Evolutionary conservation across 2,329 filamentous ascomycete species (phyloP).

Genomic region (Fusarium zealandicum): DNA sequence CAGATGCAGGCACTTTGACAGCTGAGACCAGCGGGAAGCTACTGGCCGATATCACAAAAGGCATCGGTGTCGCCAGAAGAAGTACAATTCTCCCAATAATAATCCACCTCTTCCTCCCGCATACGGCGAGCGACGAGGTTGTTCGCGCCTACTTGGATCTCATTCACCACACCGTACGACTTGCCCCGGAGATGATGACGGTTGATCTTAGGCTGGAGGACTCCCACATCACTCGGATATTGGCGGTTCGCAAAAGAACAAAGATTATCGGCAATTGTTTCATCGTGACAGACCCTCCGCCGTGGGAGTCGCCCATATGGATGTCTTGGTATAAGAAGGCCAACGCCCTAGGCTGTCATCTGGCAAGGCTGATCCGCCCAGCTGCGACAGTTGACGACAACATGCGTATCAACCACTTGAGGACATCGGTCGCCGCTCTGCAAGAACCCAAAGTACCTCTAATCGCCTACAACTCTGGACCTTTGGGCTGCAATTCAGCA

Average conservation of each 20-base stretch:
- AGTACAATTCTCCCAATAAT: slow-evolving; percentile 68
- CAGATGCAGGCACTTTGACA: slow-evolving; percentile 25
- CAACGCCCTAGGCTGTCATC: slow-evolving; percentile 63
- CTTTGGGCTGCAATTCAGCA: slow-evolving; percentile 67
- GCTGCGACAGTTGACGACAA: slow-evolving; percentile 67
- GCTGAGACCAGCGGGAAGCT: slow-evolving; percentile 41
- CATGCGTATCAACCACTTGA: slow-evolving; percentile 64
- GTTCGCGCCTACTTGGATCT: slow-evolving; percentile 60
- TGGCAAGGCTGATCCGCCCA: slow-evolving; percentile 67
- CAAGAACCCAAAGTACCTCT: slow-evolving; percentile 57
- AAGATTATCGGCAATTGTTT: slow-evolving; percentile 68
- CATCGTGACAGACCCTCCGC: slow-evolving; percentile 48
- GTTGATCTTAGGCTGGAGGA: slow-evolving; percentile 67
- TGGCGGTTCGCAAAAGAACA: slow-evolving; percentile 60
- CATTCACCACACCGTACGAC: slow-evolving; percentile 64
- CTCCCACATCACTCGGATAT: slow-evolving; percentile 56
- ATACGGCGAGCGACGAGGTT: slow-evolving; percentile 32
- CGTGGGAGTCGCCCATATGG: slow-evolving; percentile 66
- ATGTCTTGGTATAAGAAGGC: slow-evolving; percentile 65
- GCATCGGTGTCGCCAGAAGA: slow-evolving; percentile 66
- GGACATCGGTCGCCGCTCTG: slow-evolving; percentile 55
- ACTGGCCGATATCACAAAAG: slow-evolving; percentile 62
- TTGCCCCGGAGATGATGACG: slow-evolving; percentile 69
- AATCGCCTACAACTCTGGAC: slow-evolving; percentile 70
- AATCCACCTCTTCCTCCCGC: slow-evolving; percentile 55